phyloP scores from a whole-genome alignment of 2,329 filamentous ascomycete genomes.

The Penicillium thymicola region DNA sequence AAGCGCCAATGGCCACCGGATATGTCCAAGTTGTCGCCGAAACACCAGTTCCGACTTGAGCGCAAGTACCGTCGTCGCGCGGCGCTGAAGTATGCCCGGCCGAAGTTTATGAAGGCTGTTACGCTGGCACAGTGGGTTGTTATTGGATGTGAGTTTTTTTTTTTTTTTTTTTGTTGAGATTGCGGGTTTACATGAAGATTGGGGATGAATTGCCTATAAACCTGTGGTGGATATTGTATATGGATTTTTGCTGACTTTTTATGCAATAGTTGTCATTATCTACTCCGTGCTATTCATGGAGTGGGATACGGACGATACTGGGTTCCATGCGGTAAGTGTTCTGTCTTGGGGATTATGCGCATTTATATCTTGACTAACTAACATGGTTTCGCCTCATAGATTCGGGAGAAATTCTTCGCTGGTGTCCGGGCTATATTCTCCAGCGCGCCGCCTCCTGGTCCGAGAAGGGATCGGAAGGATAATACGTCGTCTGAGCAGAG shows the following conservation, averaged over 20 bases:
- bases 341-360: not conserved
- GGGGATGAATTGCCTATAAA: not conserved
- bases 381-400: slow-evolving; percentile 17
- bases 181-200: not conserved
- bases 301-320: slow-evolving; percentile 42
- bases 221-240: not conserved
- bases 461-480: slow-evolving; percentile 22
- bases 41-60: slow-evolving; percentile 66
- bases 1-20: slow-evolving; percentile 65
- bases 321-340: slow-evolving; percentile 41
- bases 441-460: slow-evolving; percentile 29
- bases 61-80: slow-evolving; percentile 61
- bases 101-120: slow-evolving; percentile 56
- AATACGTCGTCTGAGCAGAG: slow-evolving; percentile 2
- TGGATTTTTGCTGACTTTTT: slow-evolving; percentile 11
- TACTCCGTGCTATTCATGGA: slow-evolving; percentile 47
- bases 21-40: slow-evolving; percentile 59
- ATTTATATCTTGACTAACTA: not conserved
- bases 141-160: slow-evolving; percentile 49
- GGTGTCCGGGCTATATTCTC: slow-evolving; percentile 34
- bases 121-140: slow-evolving; percentile 56
- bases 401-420: slow-evolving; percentile 35
- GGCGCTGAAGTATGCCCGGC: slow-evolving; percentile 59
- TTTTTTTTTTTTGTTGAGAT: not conserved
- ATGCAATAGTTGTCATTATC: slow-evolving; percentile 37